Conservation (phyloP, 2,329 filamentous ascomycete genomes). For the Ophiostoma australiae region DNA sequence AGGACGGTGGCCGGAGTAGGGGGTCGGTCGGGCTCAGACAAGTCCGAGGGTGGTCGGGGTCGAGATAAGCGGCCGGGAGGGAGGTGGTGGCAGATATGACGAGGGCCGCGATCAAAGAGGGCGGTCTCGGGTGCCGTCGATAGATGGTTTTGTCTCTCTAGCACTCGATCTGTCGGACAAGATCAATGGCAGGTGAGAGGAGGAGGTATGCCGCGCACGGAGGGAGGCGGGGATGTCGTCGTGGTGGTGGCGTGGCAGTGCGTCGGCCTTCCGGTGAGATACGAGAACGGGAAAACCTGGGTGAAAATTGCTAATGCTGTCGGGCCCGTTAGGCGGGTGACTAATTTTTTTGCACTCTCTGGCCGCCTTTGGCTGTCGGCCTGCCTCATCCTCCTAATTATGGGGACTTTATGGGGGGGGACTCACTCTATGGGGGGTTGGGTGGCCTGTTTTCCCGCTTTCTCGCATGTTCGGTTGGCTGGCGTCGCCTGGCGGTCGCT, state of each 20-base stretch:
- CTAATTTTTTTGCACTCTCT: constrained; percentile 15
- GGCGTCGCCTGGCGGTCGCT: background rate
- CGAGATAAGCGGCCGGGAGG: constrained; percentile 8
- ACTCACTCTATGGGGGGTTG: background rate
- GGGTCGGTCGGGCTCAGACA: background rate
- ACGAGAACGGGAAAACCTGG: constrained; percentile 2
- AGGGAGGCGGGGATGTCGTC: background rate
- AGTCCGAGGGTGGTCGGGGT: background rate
- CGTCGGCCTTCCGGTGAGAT: constrained; percentile 2
- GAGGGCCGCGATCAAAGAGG: constrained; percentile 4
- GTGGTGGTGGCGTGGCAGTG: constrained; percentile 11
- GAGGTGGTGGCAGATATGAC: background rate
- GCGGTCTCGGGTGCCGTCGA: background rate
- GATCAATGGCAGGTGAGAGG: background rate
- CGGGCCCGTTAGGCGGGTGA: constrained; percentile 13
- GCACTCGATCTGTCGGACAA: background rate
- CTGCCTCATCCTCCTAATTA: background rate
- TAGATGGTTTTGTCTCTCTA: background rate
- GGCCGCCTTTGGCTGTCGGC: constrained; percentile 10
- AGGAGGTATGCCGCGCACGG: background rate
- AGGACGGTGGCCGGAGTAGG: background rate
- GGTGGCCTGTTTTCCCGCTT: constrained; percentile 9
- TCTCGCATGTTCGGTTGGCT: constrained; percentile 4
- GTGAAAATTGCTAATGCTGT: constrained; percentile 4
- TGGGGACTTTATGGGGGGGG: background rate